These are phyloP conservation scores for Phoenix roebelenii DNA, from an alignment of 176 grass and related monocot genomes.

Conservation along the genomic window DNA sequence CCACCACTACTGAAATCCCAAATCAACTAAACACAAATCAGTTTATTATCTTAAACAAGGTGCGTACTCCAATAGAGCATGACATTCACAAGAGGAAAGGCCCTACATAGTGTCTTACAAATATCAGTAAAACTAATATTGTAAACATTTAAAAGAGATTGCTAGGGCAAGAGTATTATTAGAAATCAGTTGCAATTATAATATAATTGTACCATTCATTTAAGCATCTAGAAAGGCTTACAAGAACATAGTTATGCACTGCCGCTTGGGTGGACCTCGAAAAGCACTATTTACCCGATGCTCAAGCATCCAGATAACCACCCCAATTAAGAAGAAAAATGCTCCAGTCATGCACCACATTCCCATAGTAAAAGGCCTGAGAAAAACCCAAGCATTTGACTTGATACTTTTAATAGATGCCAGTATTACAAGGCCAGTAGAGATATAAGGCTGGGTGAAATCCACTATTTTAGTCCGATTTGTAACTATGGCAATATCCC, in stretches of 20 bases:
- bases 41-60: no score
- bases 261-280: slow-evolving; percentile 9
- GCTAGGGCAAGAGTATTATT: not conserved
- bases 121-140: no score
- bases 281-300: slow-evolving; percentile 19
- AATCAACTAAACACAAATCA: no score
- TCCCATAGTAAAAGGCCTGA: slow-evolving; percentile 17
- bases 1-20: no score
- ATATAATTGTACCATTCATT: no score
- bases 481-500: slow-evolving; percentile 21
- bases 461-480: slow-evolving; percentile 12
- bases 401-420: slow-evolving; percentile 14
- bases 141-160: no score
- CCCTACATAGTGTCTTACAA: no score
- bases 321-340: slow-evolving; percentile 20
- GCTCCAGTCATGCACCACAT: slow-evolving; percentile 22
- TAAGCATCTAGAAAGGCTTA: slow-evolving; percentile 2
- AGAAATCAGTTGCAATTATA: not conserved
- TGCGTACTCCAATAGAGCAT: no score
- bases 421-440: slow-evolving; percentile 22
- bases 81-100: no score
- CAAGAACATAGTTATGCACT: slow-evolving; percentile 19
- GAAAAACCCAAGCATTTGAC: slow-evolving; percentile 24
- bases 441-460: slow-evolving; percentile 23
- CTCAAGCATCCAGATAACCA: slow-evolving; percentile 27